A percentile compares a stretch with the other conserved stretches of the same genome.
Conservation (phyloP, 192 early-diverging fungal genomes). For the Rhizoclosmatium globosum region DNA sequence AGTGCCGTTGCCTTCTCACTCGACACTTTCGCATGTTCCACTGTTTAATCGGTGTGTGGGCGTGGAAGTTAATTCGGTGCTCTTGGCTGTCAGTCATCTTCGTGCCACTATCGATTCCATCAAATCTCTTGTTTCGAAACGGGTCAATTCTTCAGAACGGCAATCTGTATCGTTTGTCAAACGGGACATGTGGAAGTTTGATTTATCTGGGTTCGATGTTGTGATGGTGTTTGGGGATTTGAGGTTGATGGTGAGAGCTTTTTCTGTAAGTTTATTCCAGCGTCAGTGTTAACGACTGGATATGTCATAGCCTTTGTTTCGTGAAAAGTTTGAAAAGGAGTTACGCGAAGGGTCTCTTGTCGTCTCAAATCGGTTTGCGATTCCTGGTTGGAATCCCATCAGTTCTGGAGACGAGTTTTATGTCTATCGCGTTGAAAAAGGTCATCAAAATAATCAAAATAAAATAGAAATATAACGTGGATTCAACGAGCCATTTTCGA, state of each 20-base stretch:
- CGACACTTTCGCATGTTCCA: neutral
- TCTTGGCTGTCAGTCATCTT: neutral
- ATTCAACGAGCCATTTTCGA: too few species aligned
- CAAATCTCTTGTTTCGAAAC: too few species aligned
- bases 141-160: too few species aligned
- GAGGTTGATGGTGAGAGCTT: neutral
- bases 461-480: too few species aligned
- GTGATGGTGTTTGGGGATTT: slow-evolving; percentile 29
- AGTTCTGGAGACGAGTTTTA: too few species aligned
- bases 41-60: neutral
- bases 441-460: too few species aligned
- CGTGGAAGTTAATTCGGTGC: slow-evolving; percentile 17
- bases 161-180: neutral
- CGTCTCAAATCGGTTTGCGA: too few species aligned
- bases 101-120: neutral
- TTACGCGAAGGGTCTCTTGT: neutral
- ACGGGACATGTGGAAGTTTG: slow-evolving; percentile 12
- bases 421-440: too few species aligned
- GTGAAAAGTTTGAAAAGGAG: slow-evolving; percentile 12
- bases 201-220: neutral
- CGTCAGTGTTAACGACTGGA: neutral
- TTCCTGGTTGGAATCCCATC: too few species aligned
- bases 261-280: neutral
- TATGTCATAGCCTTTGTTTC: slow-evolving; percentile 4
- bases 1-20: neutral